Conservation (phyloP, 2,329 filamentous ascomycete genomes). For the Amesomyces nigricolor region DNA sequence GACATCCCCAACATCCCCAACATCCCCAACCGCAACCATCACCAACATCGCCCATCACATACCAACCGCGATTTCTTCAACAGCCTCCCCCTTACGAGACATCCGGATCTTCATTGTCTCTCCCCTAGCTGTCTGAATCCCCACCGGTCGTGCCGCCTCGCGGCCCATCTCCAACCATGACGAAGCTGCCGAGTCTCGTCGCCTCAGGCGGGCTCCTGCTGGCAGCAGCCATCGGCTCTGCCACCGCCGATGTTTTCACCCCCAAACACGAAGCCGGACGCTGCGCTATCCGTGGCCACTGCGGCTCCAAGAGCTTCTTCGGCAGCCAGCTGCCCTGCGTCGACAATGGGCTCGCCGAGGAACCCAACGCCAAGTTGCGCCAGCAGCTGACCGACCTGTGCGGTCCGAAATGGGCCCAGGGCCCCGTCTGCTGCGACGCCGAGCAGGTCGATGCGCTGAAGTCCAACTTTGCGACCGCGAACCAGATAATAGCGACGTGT, state of each 20-base stretch:
- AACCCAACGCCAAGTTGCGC: slow-evolving; percentile 66
- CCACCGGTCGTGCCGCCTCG: slow-evolving; percentile 18
- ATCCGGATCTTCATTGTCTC: no score
- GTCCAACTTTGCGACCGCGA: slow-evolving; percentile 78
- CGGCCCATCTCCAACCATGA: slow-evolving; percentile 31
- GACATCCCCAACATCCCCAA: not conserved
- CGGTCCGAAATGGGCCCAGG: slow-evolving; percentile 77
- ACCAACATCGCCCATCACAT: not conserved
- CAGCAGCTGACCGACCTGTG: slow-evolving; percentile 79
- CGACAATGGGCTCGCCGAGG: slow-evolving; percentile 76
- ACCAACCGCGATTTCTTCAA: no score
- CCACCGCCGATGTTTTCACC: slow-evolving; percentile 34
- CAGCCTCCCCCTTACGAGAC: no score
- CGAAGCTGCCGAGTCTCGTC: slow-evolving; percentile 34
- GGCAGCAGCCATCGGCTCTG: slow-evolving; percentile 26
- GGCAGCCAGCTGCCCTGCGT: slow-evolving; percentile 85
- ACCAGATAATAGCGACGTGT: slow-evolving; percentile 84
- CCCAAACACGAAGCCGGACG: slow-evolving; percentile 77
- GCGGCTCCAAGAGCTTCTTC: slow-evolving; percentile 86
- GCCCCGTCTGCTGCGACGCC: slow-evolving; percentile 76
- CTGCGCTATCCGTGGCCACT: slow-evolving; percentile 86
- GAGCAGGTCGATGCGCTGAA: slow-evolving; percentile 80
- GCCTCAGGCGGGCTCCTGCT: slow-evolving; percentile 33
- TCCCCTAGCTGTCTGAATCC: not conserved
- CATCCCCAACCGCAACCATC: not conserved